Evolutionary conservation across 768 basidiomycete species (phyloP), one percentile per base, ranked within the genome.

Genomic region (Termitomyces titanicus): DNA sequence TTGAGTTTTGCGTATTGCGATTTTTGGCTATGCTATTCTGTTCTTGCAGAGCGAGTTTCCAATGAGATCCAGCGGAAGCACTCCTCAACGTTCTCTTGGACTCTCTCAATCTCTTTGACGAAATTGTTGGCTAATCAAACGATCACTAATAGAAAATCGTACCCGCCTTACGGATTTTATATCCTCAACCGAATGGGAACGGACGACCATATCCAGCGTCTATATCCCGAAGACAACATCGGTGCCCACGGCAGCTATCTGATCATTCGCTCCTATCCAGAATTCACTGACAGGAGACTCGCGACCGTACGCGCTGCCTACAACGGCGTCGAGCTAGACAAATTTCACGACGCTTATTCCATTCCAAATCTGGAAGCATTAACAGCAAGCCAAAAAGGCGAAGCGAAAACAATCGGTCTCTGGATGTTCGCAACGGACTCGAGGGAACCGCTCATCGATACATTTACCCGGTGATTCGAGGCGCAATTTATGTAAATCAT

Each of bases 101-200:
- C n/a, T n/a, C n/a, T n/a, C n/a, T n/a, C n/a, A n/a, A 20, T 24
- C 13, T 35, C 10, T 48, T 24, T 35, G 34, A 37, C 38, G 25
- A 29, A 22, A 33, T 27, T 34, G 44, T 20, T 40, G 31, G 29
- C 52, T 51, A 34, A 60, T 59, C 48, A 33, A 61, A 57, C n/a
- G 40, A 38, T 58, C 39, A 48, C 54, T 35, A 31, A 17, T 61
- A 92, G 90, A 63, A 79, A 85, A 54, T 76, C 81, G 27, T 91
- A 91, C 67, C 91, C 91, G 3, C 86, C 85, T 17, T 92, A 93
- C 63, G 92, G 92, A 7, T 85, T 91, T 63, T 93, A 87, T 66
- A 85, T 93, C 57, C 78, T 93, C 61, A 93, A 93, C 67, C 84
- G 91, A 50, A 81, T 86, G 64, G 89, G 89, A 27, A 85, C 80